phyloP scores from a whole-genome alignment of 2,329 filamentous ascomycete species.

The Pseudopithomyces chartarum region DNA sequence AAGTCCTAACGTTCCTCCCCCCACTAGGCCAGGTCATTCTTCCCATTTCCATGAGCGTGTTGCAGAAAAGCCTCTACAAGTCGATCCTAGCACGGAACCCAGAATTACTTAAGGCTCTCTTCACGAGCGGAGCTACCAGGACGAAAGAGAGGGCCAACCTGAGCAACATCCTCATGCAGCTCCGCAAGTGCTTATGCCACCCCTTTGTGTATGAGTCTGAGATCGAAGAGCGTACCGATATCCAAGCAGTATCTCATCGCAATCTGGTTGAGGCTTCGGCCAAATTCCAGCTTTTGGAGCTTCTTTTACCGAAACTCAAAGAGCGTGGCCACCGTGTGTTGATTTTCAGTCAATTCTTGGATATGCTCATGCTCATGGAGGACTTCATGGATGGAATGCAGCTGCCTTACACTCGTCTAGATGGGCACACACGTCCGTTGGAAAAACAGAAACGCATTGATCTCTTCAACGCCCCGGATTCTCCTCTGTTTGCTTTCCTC shows the following conservation, averaged over 20 bases:
- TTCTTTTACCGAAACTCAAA: conserved; percentile 85
- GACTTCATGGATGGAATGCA: conserved; percentile 84
- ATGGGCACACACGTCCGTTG: conserved; percentile 78
- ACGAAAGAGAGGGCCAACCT: conserved; percentile 76
- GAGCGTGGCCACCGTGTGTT: conserved; percentile 87
- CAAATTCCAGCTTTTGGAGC: conserved; percentile 81
- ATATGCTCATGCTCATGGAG: conserved; percentile 84
- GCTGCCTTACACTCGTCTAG: conserved; percentile 76
- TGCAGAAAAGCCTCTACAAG: conserved; percentile 94
- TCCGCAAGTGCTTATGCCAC: conserved; percentile 93
- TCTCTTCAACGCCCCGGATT: conserved; percentile 85
- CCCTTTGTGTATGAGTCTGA: conserved; percentile 91
- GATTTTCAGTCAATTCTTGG: conserved; percentile 94
- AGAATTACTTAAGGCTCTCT: conserved; percentile 84
- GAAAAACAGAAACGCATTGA: conserved; percentile 96
- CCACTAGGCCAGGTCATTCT: conserved; percentile 94
- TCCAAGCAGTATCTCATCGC: conserved; percentile 67
- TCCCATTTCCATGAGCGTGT: conserved; percentile 89
- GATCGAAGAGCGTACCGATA: conserved; percentile 80
- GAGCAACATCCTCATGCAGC: conserved; percentile 94
- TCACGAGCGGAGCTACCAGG: conserved; percentile 68
- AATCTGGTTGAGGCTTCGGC: conserved; percentile 91
- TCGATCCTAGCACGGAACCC: conserved; percentile 92
- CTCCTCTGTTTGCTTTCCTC: conserved; percentile 84
- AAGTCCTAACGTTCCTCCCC: conserved; percentile 89